Evolutionary conservation across 2,329 filamentous ascomycete genomes (phyloP), one percentile per base, ranked within the genome.

Genomic region (Camillea tinctor): DNA sequence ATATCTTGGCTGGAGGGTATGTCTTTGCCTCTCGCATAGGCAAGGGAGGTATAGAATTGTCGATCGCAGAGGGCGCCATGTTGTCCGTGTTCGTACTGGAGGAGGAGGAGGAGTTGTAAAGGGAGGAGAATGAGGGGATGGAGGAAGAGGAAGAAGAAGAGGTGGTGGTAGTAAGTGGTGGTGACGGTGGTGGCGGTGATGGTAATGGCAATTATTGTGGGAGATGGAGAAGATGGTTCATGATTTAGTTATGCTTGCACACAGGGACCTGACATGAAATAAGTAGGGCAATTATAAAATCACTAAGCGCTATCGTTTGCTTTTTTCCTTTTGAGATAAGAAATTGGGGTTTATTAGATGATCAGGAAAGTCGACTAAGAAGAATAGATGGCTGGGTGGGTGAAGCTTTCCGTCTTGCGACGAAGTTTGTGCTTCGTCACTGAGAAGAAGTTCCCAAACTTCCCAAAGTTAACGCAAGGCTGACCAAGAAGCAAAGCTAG

Each of bases 51-150:
- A 71, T 73, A 55, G 76, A 75, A 61, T 77, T 77, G 64, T 81
- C 82, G 66, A 80, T 75, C 36, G 80, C 84, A 56, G 83, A 82
- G 60, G 83, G 83, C 65, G 82, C 79, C 82, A 85, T 85, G 48
- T 53, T 67, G 63, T 21, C 26, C 7, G 26, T 11, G 26, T 30
- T 30, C 26, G 26, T 7, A 11, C 2, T 30, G 26, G 3, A 11
- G 26, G 24, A 8, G 24, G 4, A 8, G 24, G 24, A 8, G 24
- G 24, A 13, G 15, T 52, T 52, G 50, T n/a, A n/a, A n/a, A n/a
- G n/a, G n/a, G n/a, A n/a, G n/a, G n/a, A n/a, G n/a, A n/a, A n/a
- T n/a, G 3, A 11, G 26, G 24, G 24, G 24, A 4, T 4, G 24
- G 24, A 8, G 24, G 24, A 13, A 11, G 49, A 50, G 50, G 50